phyloP scores from a whole-genome alignment of 2,329 filamentous ascomycete genomes.

The Arthrinium puccinioides region DNA sequence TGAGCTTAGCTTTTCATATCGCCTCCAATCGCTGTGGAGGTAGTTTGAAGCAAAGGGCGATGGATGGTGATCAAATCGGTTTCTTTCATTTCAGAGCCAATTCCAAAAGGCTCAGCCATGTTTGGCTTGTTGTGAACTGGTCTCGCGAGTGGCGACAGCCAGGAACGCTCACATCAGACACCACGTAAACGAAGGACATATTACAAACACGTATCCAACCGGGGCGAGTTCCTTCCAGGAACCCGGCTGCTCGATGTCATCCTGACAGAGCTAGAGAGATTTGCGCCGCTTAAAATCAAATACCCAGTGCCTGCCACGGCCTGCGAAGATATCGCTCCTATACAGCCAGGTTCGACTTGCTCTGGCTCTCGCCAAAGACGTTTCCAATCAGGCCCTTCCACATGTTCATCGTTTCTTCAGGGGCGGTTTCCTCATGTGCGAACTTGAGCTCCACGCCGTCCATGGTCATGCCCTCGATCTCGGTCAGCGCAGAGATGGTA shows the following conservation, averaged over 20 bases:
- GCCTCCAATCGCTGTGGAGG: too few relatives aligned
- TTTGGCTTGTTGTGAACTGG: too few relatives aligned
- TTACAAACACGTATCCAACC: constrained; percentile 11
- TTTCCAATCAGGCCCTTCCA: constrained; percentile 4
- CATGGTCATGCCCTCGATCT: constrained; percentile 50
- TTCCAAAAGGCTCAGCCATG: too few relatives aligned
- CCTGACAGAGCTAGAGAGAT: constrained; percentile 10
- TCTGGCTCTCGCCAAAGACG: constrained; percentile 8
- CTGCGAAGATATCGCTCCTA: too few relatives aligned
- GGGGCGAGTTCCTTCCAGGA: constrained; percentile 13
- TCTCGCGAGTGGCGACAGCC: too few relatives aligned
- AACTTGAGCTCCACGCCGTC: constrained; percentile 51
- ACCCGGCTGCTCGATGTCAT: constrained; percentile 11
- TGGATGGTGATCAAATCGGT: too few relatives aligned
- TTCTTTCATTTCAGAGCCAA: too few relatives aligned
- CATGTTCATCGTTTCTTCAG: background rate
- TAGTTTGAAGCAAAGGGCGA: too few relatives aligned
- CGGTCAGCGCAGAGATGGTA: constrained; percentile 40
- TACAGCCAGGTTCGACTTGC: background rate
- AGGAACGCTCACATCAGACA: too few relatives aligned
- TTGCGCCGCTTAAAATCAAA: constrained; percentile 3
- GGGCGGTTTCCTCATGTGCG: constrained; percentile 23
- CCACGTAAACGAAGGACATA: constrained; percentile 1
- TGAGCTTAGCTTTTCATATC: too few relatives aligned
- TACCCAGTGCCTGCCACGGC: too few relatives aligned